Evolutionary conservation across 495 filamentous ascomycete species (phyloP).

Genomic region (Emericellopsis terricola): DNA sequence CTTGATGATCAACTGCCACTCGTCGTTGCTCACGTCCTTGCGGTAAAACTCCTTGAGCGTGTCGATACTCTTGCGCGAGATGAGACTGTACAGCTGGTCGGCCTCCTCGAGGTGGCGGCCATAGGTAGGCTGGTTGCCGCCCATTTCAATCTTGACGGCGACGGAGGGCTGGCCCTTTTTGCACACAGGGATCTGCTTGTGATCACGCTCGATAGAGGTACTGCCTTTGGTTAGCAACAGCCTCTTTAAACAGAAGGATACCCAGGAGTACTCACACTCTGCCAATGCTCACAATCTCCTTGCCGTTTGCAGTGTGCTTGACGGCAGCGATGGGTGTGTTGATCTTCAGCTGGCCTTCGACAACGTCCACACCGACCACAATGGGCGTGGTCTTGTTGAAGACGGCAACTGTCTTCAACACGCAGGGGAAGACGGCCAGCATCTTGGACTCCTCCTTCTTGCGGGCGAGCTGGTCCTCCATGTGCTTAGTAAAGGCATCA

Average conservation of each 20-base stretch:
- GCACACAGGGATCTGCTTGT: constrained; percentile 78
- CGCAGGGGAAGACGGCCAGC: constrained; percentile 90
- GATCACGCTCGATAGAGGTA: constrained; percentile 87
- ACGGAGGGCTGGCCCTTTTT: constrained; percentile 96
- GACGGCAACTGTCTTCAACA: constrained; percentile 72
- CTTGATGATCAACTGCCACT: constrained; percentile 84
- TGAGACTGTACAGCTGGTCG: constrained; percentile 71
- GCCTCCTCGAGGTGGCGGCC: constrained; percentile 91
- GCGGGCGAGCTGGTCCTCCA: constrained; percentile 66
- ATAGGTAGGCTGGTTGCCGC: constrained; percentile 84
- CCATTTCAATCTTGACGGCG: constrained; percentile 91
- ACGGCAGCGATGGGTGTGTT: constrained; percentile 80
- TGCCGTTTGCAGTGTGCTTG: constrained; percentile 57
- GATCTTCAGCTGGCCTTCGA: constrained; percentile 70
- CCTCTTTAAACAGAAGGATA: constrained; percentile 2
- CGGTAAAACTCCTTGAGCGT: constrained; percentile 93
- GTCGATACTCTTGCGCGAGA: constrained; percentile 79
- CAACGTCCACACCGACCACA: constrained; percentile 85
- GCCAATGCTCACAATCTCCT: constrained; percentile 68
- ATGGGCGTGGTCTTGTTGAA: constrained; percentile 99
- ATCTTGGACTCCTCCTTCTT: constrained; percentile 94
- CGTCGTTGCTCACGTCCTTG: constrained; percentile 76
- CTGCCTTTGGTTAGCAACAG: constrained; percentile 24
- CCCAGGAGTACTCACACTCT: constrained; percentile 63
- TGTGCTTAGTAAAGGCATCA: constrained; percentile 88